Conservation (phyloP, 2,329 filamentous ascomycete genomes). For the Botrytis hyacinthi region DNA sequence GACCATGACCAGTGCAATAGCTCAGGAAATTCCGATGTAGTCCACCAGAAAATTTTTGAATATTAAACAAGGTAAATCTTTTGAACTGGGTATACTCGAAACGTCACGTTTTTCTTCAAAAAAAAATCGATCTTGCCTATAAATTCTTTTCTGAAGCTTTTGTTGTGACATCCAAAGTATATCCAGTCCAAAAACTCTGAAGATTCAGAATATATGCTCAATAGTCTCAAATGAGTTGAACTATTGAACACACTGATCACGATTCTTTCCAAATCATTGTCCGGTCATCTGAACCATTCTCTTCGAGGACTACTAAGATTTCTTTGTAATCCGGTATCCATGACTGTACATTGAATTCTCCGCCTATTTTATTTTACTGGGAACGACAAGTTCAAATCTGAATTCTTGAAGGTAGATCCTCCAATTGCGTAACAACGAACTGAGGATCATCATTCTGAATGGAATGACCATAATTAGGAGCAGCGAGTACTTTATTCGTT, state of each 20-base stretch:
- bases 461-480: not conserved
- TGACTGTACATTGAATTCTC: not conserved
- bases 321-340: not conserved
- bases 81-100: not conserved
- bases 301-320: not conserved
- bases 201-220: not conserved
- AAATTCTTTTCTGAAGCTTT: not conserved
- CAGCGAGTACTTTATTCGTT: not conserved
- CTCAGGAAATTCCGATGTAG: not conserved
- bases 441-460: not conserved
- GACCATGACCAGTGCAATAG: not conserved
- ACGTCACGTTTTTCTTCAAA: not conserved
- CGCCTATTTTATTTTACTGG: fast-evolving
- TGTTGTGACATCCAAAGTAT: fast-evolving
- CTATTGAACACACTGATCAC: not conserved
- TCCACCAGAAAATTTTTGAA: not conserved
- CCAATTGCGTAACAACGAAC: not conserved
- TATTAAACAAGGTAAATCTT: fast-evolving
- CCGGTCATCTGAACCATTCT: not conserved
- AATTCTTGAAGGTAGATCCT: not conserved
- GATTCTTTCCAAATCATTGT: not conserved
- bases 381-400: not conserved
- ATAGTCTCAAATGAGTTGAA: not conserved
- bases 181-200: too few species aligned
- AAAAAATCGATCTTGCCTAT: too few species aligned